Base-by-base conservation (phyloP, 306 rosid genomes). In the Castanopsis chinensis region DNA sequence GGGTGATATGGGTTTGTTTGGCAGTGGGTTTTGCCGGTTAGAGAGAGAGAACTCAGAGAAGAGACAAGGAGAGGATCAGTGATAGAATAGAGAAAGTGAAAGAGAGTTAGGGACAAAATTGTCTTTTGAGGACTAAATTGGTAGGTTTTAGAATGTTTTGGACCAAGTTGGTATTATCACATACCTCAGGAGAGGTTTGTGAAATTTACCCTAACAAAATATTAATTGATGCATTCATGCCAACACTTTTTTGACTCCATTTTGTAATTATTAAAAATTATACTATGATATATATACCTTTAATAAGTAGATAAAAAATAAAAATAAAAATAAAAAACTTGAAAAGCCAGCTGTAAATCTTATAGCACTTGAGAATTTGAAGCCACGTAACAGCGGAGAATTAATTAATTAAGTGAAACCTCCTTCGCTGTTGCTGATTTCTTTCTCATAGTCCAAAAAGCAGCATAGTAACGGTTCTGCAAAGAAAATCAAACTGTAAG, bases 391-490 rank as follows among this genome's bases (percentile, higher is more conserved):
- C 12, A 55, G 35, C 21, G 19, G 51, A 0, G 37, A 60, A 10
- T 43, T 57, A 77, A 1, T 69, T 3, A 6, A 55, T 72, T 23
- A 3, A 18, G 15, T 61, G 84, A 8, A 41, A 41, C 45, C 86
- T 76, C 72, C 78, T 15, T 61, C 8, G 30, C 60, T 13, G 83
- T 25, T 27, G 87, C 69, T 9, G 92, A 64, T 71, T 74, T 86
- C 83, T 95, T 92, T 78, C 97, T 91, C 93, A 90, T 84, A 2
- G 97, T 90, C 98, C 99, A 95, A 80, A 95, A 92, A 28, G 97
- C 96, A 68, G 99, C 91, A 68, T 79, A 87, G 81, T 92, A 92
- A 18, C 92, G 92, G 55, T 95, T 95, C 99, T 95, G 97, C 86
- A 85, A 59, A 87, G 60, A 81, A 27, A 25, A 76, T 53, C 13